These are phyloP conservation scores for Articulospora tetracladia DNA, from an alignment of 495 filamentous ascomycete genomes.

Conservation along the genomic window DNA sequence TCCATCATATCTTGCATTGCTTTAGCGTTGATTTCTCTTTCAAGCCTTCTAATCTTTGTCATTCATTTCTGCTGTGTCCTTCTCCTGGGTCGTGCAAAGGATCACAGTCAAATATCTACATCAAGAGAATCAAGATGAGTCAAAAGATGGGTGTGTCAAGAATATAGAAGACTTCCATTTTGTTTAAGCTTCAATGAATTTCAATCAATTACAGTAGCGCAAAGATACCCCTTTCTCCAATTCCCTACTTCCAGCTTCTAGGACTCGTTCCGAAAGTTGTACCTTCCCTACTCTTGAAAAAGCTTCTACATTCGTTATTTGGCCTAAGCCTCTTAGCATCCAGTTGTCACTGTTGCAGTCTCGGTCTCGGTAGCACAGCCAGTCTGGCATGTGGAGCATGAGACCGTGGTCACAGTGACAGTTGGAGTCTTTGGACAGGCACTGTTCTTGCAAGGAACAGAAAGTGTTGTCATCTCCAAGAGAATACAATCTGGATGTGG, in stretches of 20 bases:
- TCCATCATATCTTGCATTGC: too few species aligned
- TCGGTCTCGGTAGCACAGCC: constrained; percentile 5
- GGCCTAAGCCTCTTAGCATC: not conserved
- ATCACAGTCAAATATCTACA: too few species aligned
- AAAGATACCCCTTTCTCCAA: not conserved
- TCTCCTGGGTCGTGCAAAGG: too few species aligned
- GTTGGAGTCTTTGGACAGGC: constrained; percentile 21
- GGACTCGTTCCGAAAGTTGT: not conserved
- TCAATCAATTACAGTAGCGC: not conserved
- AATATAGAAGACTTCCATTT: too few species aligned
- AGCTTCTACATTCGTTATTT: not conserved
- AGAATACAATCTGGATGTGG: constrained; percentile 7
- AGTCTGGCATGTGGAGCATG: constrained; percentile 11
- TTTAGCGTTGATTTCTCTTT: too few species aligned
- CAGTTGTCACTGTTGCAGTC: constrained; percentile 8
- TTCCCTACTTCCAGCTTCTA: not conserved
- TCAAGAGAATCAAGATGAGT: too few species aligned
- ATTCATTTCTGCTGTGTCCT: too few species aligned
- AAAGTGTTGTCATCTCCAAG: not conserved
- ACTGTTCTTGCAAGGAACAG: constrained; percentile 54
- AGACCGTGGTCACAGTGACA: constrained; percentile 11
- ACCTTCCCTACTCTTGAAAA: not conserved
- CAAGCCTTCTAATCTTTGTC: too few species aligned
- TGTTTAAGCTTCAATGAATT: not conserved
- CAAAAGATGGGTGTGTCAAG: too few species aligned